These are phyloP conservation scores for Zizania palustris DNA, from an alignment of 202 grass and related monocot genomes.

Conservation along the genomic window DNA sequence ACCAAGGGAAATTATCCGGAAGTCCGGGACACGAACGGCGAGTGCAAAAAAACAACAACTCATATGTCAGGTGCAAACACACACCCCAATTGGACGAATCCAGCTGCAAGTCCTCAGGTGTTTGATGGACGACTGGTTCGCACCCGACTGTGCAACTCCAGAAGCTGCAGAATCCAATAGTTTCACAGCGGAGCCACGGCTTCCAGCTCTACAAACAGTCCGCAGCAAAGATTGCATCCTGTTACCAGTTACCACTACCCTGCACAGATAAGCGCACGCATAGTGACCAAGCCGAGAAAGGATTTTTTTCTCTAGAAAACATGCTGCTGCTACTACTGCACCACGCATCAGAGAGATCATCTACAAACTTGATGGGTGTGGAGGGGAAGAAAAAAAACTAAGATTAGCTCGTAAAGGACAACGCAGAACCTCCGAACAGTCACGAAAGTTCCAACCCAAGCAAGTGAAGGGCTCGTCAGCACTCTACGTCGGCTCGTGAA, in stretches of 20 bases:
- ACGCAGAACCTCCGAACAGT: background rate
- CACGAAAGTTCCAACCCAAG: background rate
- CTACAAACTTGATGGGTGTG: background rate
- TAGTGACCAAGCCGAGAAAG: background rate
- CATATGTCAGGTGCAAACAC: background rate
- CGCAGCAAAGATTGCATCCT: conserved; percentile 29
- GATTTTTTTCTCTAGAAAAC: background rate
- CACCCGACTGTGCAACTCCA: background rate
- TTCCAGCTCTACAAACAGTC: background rate
- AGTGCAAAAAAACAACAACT: background rate
- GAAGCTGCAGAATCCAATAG: conserved; percentile 1
- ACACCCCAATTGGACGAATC: conserved; percentile 25
- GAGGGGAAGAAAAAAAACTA: background rate
- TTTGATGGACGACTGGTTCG: background rate
- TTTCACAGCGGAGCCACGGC: background rate
- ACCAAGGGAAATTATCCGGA: background rate
- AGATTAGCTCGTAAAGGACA: background rate
- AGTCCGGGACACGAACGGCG: background rate
- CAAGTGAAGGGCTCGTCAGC: background rate
- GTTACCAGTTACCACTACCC: background rate
- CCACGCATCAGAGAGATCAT: background rate
- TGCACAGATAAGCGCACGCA: background rate
- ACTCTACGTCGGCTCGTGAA: no score
- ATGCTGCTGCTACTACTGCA: background rate
- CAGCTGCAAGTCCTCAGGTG: background rate